Evolutionary conservation across 2,329 filamentous ascomycete genomes (phyloP).

Genomic region (Penicillium corylophilum): DNA sequence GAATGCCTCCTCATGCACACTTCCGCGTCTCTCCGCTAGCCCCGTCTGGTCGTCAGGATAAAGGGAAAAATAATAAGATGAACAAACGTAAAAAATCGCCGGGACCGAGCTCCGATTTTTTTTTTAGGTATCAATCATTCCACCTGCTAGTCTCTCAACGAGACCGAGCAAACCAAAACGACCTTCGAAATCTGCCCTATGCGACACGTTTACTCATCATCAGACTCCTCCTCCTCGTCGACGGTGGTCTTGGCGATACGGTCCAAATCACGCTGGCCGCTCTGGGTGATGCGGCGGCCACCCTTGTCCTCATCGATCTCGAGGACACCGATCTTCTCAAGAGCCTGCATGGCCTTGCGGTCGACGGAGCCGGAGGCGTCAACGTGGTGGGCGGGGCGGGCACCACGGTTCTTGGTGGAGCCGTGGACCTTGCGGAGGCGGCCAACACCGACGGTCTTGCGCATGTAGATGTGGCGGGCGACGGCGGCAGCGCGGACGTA

Average conservation of each 20-base stretch:
- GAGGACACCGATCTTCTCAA: constrained; percentile 98
- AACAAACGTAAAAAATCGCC: constrained; percentile 27
- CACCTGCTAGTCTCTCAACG: constrained; percentile 15
- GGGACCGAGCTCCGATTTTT: constrained; percentile 30
- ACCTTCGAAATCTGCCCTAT: constrained; percentile 28
- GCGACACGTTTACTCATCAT: constrained; percentile 44
- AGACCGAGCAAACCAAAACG: constrained; percentile 21
- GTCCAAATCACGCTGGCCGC: constrained; percentile 98
- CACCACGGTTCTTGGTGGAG: constrained; percentile 94
- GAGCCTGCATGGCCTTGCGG: constrained; percentile 94
- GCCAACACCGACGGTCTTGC: constrained; percentile 98
- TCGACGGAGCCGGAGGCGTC: constrained; percentile 93
- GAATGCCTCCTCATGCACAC: constrained; percentile 25
- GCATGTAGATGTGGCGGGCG: constrained; percentile 97
- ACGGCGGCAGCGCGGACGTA: constrained; percentile 87
- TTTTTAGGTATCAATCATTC: constrained; percentile 25
- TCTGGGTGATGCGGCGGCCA: constrained; percentile 96
- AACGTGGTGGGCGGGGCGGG: constrained; percentile 88
- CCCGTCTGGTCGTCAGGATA: constrained; percentile 29
- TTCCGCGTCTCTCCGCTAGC: constrained; percentile 24
- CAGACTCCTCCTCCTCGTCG: constrained; percentile 47
- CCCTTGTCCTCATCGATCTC: constrained; percentile 99
- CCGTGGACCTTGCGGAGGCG: constrained; percentile 96
- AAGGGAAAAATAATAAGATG: constrained; percentile 18
- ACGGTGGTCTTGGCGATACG: constrained; percentile 77